A percentile compares a stretch with the other conserved stretches of the same genome.
Evolutionary conservation across 345 rosid species (phyloP).

Genomic region (Syzygium oleosum): DNA sequence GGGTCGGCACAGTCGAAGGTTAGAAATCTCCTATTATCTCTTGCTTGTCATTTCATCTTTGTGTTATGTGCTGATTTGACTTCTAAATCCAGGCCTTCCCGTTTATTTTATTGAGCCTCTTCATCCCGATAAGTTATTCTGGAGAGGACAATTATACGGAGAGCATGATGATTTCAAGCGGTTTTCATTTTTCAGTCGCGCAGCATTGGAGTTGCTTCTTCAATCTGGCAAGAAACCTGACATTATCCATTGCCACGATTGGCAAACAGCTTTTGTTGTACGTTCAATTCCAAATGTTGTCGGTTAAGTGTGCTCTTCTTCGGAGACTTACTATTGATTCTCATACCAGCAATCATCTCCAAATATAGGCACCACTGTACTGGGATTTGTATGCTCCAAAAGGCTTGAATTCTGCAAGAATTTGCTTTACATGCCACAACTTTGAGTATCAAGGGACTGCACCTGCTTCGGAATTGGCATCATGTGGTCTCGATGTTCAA

Average conservation of each 20-base stretch:
- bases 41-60: conserved; percentile 1
- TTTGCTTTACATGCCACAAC: conserved; percentile 98
- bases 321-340: conserved; percentile 1
- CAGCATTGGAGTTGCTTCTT: conserved; percentile 87
- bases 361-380: conserved; percentile 79
- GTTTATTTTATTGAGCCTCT: conserved; percentile 95
- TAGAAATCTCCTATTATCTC: background rate
- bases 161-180: conserved; percentile 93
- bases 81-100: conserved; percentile 69
- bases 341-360: conserved; percentile 2
- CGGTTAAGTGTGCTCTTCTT: background rate
- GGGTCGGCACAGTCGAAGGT: conserved; percentile 96
- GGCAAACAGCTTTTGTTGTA: conserved; percentile 99
- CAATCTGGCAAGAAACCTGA: conserved; percentile 93
- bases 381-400: conserved; percentile 94
- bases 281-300: conserved; percentile 8
- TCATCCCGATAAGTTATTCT: conserved; percentile 90
- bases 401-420: conserved; percentile 89
- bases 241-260: conserved; percentile 96
- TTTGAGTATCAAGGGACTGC: conserved; percentile 97
- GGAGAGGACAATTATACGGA: conserved; percentile 94
- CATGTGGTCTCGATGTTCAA: conserved; percentile 87
- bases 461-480: conserved; percentile 72
- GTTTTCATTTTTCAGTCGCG: conserved; percentile 92
- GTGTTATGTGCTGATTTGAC: conserved; percentile 19